Evolutionary conservation across 495 filamentous ascomycete genomes (phyloP).

Genomic region (Talaromyces wortmannii): DNA sequence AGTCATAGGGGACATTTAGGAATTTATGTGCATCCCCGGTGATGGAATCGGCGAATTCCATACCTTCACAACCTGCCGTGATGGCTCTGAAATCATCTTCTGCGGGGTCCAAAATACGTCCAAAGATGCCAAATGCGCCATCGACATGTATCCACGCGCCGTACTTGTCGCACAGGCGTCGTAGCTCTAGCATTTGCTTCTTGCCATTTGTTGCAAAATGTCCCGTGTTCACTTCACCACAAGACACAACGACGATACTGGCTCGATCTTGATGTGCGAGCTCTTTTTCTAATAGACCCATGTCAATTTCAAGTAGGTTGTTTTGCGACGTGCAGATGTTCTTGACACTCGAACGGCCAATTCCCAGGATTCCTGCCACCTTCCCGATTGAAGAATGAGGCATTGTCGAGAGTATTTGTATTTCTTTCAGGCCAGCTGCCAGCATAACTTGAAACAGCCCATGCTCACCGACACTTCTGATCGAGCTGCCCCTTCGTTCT

Average conservation of each 20-base stretch:
- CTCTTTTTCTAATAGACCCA: constrained; percentile 49
- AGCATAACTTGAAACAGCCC: constrained; percentile 64
- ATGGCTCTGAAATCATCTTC: constrained; percentile 51
- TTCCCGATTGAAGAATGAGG: constrained; percentile 79
- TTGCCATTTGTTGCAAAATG: constrained; percentile 60
- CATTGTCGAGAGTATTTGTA: constrained; percentile 74
- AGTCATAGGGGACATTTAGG: constrained; percentile 95
- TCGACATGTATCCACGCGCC: constrained; percentile 88
- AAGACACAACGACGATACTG: constrained; percentile 71
- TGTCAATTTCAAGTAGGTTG: constrained; percentile 60
- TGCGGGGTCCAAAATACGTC: constrained; percentile 47
- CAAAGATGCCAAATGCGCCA: constrained; percentile 85
- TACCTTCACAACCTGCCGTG: constrained; percentile 46
- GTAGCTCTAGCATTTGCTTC: constrained; percentile 54
- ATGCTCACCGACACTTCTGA: constrained; percentile 53
- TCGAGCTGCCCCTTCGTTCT: constrained; percentile 21
- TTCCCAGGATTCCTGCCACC: constrained; percentile 71
- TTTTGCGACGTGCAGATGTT: constrained; percentile 44
- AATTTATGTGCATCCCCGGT: constrained; percentile 84
- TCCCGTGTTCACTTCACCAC: constrained; percentile 89
- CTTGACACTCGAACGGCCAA: constrained; percentile 65
- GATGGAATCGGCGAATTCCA: constrained; percentile 86
- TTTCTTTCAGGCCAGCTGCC: constrained; percentile 50
- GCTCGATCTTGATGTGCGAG: constrained; percentile 45
- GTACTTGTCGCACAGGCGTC: constrained; percentile 65